These are phyloP conservation scores for Trichophyton simii DNA, from an alignment of 2,329 filamentous ascomycete genomes.

Conservation along the genomic window DNA sequence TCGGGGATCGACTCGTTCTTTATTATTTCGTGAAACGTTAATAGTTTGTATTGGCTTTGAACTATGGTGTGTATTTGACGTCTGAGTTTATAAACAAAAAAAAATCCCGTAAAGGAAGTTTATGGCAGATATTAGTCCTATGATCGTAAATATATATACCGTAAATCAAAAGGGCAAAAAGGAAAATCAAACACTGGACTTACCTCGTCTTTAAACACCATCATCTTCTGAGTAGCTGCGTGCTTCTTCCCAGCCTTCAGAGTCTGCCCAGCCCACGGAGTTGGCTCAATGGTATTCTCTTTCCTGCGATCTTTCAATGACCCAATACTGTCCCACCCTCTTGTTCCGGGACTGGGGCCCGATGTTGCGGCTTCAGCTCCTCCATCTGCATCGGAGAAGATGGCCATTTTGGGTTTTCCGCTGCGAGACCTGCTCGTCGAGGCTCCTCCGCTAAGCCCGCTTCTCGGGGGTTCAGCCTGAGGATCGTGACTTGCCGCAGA, in stretches of 20 bases:
- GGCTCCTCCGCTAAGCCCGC: conserved; percentile 34
- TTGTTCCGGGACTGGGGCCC: conserved; percentile 42
- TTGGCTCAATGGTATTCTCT: conserved; percentile 76
- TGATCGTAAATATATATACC: conserved; percentile 63
- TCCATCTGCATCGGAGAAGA: conserved; percentile 70
- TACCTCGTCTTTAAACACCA: conserved; percentile 93
- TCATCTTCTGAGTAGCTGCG: conserved; percentile 64
- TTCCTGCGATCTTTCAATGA: conserved; percentile 81
- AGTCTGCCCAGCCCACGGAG: conserved; percentile 85
- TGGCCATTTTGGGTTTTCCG: conserved; percentile 68
- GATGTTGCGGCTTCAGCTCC: conserved; percentile 45
- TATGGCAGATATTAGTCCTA: conserved; percentile 78
- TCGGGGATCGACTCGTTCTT: conserved; percentile 69
- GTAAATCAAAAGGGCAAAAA: conserved; percentile 26
- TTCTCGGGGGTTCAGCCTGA: conserved; percentile 55
- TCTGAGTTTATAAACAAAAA: conserved; percentile 40
- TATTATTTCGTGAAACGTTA: conserved; percentile 59
- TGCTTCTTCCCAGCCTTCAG: conserved; percentile 78
- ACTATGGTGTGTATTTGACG: conserved; percentile 21
- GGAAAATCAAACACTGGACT: conserved; percentile 35
- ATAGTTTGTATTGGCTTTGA: conserved; percentile 32
- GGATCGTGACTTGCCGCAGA: conserved; percentile 33
- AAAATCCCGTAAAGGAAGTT: conserved; percentile 23
- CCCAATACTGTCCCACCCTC: conserved; percentile 87
- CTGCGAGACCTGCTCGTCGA: conserved; percentile 44